A percentile compares a stretch with the other conserved stretches of the same genome.
phyloP scores from a whole-genome alignment of 208 protist species.

The Leishmania mexicana region DNA sequence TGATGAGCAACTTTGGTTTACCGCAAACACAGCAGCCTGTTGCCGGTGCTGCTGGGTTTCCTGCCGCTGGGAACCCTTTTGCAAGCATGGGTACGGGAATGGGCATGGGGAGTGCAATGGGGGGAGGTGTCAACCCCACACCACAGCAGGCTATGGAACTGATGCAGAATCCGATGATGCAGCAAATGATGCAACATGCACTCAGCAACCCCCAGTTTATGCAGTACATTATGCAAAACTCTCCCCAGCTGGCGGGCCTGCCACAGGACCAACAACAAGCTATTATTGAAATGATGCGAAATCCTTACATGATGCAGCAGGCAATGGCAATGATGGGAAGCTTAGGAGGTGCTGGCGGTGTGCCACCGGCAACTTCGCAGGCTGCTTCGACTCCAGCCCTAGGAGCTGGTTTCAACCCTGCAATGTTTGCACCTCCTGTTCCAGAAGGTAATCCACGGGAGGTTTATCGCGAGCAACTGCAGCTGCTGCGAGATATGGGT shows the following conservation, averaged over 20 bases:
- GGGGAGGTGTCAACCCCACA: conserved; percentile 3
- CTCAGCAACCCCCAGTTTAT: conserved; percentile 72
- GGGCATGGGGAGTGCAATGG: conserved; percentile 23
- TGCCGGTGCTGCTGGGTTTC: conserved; percentile 7
- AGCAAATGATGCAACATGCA: conserved; percentile 58
- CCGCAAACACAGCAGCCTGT: conserved; percentile 15
- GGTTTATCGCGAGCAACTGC: conserved; percentile 87
- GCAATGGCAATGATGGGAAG: conserved; percentile 40
- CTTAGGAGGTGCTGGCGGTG: conserved; percentile 5
- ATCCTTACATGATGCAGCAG: conserved; percentile 45
- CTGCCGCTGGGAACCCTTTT: conserved; percentile 21
- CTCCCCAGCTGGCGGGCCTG: conserved; percentile 38
- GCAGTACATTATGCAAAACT: conserved; percentile 62
- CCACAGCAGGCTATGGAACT: conserved; percentile 40
- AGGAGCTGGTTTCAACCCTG: conserved; percentile 29
- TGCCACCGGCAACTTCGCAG: conserved; percentile 1
- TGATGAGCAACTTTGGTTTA: conserved; percentile 50
- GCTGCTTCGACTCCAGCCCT: neutral
- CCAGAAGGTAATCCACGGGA: conserved; percentile 75
- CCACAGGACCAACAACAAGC: conserved; percentile 53
- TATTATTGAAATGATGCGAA: conserved; percentile 68
- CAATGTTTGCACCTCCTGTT: conserved; percentile 39
- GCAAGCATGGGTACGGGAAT: conserved; percentile 26
- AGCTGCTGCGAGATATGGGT: conserved; percentile 91
- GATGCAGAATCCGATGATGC: conserved; percentile 72